Evolutionary conservation across 2,329 filamentous ascomycete genomes (phyloP), one percentile per base, ranked within the genome.

Genomic region (Alternaria sp.): DNA sequence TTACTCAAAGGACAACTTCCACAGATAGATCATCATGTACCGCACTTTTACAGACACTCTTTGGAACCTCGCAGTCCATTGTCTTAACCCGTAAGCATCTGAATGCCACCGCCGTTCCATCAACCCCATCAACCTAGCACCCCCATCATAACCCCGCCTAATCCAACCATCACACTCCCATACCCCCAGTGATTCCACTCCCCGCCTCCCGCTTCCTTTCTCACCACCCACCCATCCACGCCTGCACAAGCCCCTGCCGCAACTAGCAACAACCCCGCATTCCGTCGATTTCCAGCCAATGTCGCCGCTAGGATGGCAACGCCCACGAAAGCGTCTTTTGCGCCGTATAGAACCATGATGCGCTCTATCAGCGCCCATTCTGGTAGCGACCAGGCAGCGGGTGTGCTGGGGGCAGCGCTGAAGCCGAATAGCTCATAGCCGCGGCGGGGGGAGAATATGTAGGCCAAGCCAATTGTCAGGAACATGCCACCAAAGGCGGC

Each of bases 121-220:
- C 22, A 9, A 9, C 25, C 27, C 11, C 2, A 0, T 28, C 25
- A 27, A 2, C 43, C 43, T 4, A 28, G 11, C 22, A 27, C 6
- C 12, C 22, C 43, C 22, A 46, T 28, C 43, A 46, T n/a, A 3
- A n/a, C 22, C 25, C 4, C 22, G 4, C 43, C 43, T 12, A 30
- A 14, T 78, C 81, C 62, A 70, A 66, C 40, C 40, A 41, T 41
- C 30, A 68, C 61, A 56, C 43, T 51, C 50, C 69, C 69, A 78
- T 84, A 85, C 0, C 80, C 78, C 82, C 83, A 86, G 71, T 86
- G 84, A 64, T 77, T 79, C 82, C 80, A 83, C 66, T 85, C 74
- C 3, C 80, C 81, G 14, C 74, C 70, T 2, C 81, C 83, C 53
- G 78, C 71, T 14, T 67, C 55, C 0, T 54, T 30, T 5, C 63